These are phyloP conservation scores for Penicillium macrosclerotiorum DNA, from an alignment of 495 filamentous ascomycete species.

Conservation along the genomic window DNA sequence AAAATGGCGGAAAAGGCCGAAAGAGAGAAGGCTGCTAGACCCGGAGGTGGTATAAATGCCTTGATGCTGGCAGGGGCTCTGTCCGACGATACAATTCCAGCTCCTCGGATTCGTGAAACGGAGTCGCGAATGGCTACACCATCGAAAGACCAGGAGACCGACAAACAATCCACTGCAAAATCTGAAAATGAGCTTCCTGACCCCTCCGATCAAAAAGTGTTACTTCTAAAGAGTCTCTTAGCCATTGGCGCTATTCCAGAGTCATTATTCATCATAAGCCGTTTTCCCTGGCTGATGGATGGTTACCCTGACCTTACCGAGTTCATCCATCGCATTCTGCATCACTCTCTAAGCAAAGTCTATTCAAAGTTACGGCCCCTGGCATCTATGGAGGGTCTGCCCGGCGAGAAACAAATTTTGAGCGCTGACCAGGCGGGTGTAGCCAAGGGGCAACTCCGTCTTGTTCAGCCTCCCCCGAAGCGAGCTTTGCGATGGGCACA, in stretches of 20 bases:
- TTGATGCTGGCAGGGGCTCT: slow-evolving; percentile 85
- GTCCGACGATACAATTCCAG: slow-evolving; percentile 72
- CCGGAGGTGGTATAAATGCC: slow-evolving; percentile 73
- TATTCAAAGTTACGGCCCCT: slow-evolving; percentile 55
- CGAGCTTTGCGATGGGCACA: slow-evolving; percentile 75
- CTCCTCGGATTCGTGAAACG: slow-evolving; percentile 41
- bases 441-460: slow-evolving; percentile 63
- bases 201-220: slow-evolving; percentile 85
- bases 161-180: slow-evolving; percentile 45
- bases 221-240: slow-evolving; percentile 79
- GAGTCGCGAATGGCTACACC: slow-evolving; percentile 44
- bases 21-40: slow-evolving; percentile 62
- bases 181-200: slow-evolving; percentile 65
- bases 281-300: slow-evolving; percentile 87
- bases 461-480: slow-evolving; percentile 52
- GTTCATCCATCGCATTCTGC: slow-evolving; percentile 79
- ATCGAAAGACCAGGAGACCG: slow-evolving; percentile 51
- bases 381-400: slow-evolving; percentile 34
- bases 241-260: slow-evolving; percentile 92
- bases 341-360: slow-evolving; percentile 72
- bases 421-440: slow-evolving; percentile 61
- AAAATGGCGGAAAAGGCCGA: slow-evolving; percentile 78
- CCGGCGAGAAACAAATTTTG: slow-evolving; percentile 47
- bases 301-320: slow-evolving; percentile 72
- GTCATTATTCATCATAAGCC: slow-evolving; percentile 86